Evolutionary conservation across 768 basidiomycete genomes (phyloP).

Genomic region (Lactarius hengduanensis): DNA sequence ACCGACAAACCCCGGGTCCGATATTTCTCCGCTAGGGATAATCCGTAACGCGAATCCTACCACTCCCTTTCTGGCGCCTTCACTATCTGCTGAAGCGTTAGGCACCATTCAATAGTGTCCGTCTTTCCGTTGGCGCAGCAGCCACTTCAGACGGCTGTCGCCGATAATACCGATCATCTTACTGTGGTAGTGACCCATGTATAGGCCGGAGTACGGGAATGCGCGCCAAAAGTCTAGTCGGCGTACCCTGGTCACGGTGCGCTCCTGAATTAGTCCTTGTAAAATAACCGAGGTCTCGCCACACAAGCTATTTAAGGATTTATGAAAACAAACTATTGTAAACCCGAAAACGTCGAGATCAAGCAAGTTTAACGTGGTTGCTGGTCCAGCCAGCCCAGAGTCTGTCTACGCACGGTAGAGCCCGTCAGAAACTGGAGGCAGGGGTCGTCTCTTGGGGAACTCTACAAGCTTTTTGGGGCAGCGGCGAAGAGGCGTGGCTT

Average conservation of each 20-base stretch:
- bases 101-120: not conserved
- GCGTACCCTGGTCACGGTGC: not conserved
- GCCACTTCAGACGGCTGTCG: not conserved
- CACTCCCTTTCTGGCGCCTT: not conserved
- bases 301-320: not conserved
- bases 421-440: not conserved
- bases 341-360: not conserved
- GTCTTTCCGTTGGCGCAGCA: not conserved
- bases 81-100: not conserved
- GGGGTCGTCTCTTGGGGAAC: not conserved
- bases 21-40: not conserved
- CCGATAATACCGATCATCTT: not conserved
- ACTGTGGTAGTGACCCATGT: not conserved
- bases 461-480: constrained; percentile 21
- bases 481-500: constrained; percentile 5
- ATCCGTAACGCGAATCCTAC: not conserved
- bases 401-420: too few species aligned
- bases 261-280: not conserved
- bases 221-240: not conserved
- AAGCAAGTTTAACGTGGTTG: not conserved
- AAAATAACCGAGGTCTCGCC: not conserved
- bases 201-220: not conserved
- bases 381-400: not conserved
- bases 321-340: not conserved
- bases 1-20: not conserved